phyloP scores from a whole-genome alignment of 768 basidiomycete genomes.

The Dendrothele bispora region DNA sequence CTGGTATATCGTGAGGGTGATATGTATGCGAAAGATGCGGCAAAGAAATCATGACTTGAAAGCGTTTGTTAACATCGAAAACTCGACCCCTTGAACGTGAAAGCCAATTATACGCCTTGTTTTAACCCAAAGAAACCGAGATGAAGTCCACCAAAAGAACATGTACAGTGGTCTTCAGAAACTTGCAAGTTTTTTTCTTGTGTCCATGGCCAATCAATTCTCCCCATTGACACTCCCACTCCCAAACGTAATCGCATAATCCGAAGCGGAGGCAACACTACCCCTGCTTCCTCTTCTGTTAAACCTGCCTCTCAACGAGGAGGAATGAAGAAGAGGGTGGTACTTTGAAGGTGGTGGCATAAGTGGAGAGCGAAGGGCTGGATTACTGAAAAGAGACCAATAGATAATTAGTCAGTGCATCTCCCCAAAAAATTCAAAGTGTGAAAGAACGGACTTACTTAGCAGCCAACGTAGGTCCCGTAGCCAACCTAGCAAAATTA shows the following conservation, averaged over 20 bases:
- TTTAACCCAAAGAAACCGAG: too few species aligned
- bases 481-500: slow-evolving; percentile 68
- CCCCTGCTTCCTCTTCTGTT: slow-evolving; percentile 10
- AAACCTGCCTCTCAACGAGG: slow-evolving; percentile 6
- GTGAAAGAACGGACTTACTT: slow-evolving; percentile 28
- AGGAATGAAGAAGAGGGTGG: slow-evolving; percentile 1
- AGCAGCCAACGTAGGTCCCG: slow-evolving; percentile 63
- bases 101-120: too few species aligned
- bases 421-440: not conserved
- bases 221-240: too few species aligned
- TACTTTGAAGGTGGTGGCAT: slow-evolving; percentile 17
- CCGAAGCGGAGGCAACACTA: slow-evolving; percentile 1
- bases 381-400: slow-evolving; percentile 19
- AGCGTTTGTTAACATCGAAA: too few species aligned
- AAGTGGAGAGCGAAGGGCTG: slow-evolving; percentile 18
- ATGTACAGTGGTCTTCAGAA: too few species aligned
- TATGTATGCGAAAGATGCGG: too few species aligned
- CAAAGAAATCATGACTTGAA: too few species aligned
- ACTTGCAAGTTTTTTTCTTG: too few species aligned
- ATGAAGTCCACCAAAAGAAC: too few species aligned
- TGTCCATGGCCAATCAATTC: too few species aligned
- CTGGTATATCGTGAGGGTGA: too few species aligned
- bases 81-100: too few species aligned
- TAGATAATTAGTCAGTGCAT: not conserved
- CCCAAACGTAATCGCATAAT: slow-evolving; percentile 1